Conservation (phyloP, 192 early-diverging fungal species). For the Dispira simplex region DNA sequence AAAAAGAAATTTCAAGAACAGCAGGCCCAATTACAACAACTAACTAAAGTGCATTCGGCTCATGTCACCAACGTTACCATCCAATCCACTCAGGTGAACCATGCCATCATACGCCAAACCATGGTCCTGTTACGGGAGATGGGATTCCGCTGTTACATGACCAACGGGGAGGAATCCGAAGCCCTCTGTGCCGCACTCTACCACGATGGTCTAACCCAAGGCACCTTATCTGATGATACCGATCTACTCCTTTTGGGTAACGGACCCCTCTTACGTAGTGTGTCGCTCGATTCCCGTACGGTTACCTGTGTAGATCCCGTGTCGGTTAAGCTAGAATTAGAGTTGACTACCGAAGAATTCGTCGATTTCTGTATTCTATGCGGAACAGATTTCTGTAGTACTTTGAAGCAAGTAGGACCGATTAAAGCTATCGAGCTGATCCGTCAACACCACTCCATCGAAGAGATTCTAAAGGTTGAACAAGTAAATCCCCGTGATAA, state of each 20-base stretch:
- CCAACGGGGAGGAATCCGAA: conserved; percentile 38
- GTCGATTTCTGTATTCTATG: conserved; percentile 61
- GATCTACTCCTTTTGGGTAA: conserved; percentile 38
- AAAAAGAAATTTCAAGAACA: neutral
- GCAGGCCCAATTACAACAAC: neutral
- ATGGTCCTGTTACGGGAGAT: conserved; percentile 25
- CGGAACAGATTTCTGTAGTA: conserved; percentile 58
- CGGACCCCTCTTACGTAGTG: conserved; percentile 29
- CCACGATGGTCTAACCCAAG: conserved; percentile 28
- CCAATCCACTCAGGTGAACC: conserved; percentile 32
- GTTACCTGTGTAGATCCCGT: conserved; percentile 35
- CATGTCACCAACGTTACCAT: neutral
- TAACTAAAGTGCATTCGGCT: neutral
- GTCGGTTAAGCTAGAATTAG: conserved; percentile 25
- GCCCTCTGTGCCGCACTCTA: conserved; percentile 44
- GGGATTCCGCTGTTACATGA: conserved; percentile 32
- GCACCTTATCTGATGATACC: conserved; percentile 33
- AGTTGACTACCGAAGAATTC: conserved; percentile 33
- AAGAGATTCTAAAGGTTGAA: conserved; percentile 25
- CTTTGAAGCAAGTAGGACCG: conserved; percentile 46
- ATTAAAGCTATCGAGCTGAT: conserved; percentile 40
- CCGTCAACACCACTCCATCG: conserved; percentile 40
- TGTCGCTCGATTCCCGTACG: conserved; percentile 14
- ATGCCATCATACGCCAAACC: conserved; percentile 26
- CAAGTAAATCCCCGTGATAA: neutral